phyloP scores from a whole-genome alignment of 305 asterid genomes.

The Vinca major region DNA sequence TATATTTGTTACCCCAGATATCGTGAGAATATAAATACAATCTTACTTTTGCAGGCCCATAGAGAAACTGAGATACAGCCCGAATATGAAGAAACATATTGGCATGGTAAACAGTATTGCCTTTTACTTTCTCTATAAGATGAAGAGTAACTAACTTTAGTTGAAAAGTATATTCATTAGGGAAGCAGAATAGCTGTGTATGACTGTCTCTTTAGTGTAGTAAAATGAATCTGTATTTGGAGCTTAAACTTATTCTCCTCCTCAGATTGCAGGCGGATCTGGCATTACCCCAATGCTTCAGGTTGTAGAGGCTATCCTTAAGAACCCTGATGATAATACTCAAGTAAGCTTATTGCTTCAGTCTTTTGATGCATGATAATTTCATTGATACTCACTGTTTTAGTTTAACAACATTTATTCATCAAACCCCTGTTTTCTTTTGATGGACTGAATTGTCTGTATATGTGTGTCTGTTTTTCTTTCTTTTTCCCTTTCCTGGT shows the following conservation, averaged over 20 bases:
- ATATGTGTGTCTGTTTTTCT: no score
- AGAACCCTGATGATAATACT: constrained; percentile 84
- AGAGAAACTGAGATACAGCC: constrained; percentile 69
- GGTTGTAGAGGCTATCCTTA: constrained; percentile 75
- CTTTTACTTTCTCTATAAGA: neutral
- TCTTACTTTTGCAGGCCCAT: constrained; percentile 56
- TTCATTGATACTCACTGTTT: neutral
- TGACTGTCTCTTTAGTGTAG: neutral
- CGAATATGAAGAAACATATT: constrained; percentile 89
- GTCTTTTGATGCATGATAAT: constrained; percentile 9
- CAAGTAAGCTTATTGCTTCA: constrained; percentile 36
- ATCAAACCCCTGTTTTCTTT: neutral
- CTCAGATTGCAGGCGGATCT: constrained; percentile 86
- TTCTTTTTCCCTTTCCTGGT: no score
- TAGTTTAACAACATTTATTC: neutral
- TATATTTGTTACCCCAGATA: neutral
- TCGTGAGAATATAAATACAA: constrained; percentile 10
- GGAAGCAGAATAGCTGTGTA: neutral
- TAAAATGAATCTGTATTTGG: neutral
- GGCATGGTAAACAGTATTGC: constrained; percentile 62
- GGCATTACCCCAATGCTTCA: constrained; percentile 99
- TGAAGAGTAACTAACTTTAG: neutral
- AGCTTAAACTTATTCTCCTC: constrained; percentile 9
- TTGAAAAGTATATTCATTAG: neutral
- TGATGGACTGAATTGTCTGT: neutral